Evolutionary conservation across 2,329 filamentous ascomycete species (phyloP).

Genomic region (Fusarium lyarnte): DNA sequence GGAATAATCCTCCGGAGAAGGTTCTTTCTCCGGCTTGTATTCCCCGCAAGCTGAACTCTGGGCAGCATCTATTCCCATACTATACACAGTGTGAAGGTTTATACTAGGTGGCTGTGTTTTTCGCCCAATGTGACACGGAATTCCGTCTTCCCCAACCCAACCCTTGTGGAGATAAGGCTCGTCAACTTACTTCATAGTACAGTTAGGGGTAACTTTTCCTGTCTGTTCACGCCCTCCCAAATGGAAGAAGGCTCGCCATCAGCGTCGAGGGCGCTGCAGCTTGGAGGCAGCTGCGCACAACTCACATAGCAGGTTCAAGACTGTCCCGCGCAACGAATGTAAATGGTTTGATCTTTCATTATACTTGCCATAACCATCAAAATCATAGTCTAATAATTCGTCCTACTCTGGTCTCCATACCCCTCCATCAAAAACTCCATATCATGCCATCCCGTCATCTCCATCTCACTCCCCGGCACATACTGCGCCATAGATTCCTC

Average conservation of each 20-base stretch:
- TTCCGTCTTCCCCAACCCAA: neutral
- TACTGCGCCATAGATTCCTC: constrained; percentile 27
- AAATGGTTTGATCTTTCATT: no score
- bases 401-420: constrained; percentile 15
- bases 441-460: constrained; percentile 36
- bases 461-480: constrained; percentile 17
- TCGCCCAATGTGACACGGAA: neutral
- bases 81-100: no score
- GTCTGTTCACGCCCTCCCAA: rapidly evolving
- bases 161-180: rapidly evolving
- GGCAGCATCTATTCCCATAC: no score
- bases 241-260: rapidly evolving
- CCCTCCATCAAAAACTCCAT: constrained; percentile 37
- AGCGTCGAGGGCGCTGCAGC: neutral
- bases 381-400: neutral
- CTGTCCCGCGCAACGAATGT: no score
- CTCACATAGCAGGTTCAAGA: no score
- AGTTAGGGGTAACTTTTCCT: rapidly evolving
- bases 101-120: no score
- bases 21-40: neutral
- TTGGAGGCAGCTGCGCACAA: no score
- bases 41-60: neutral
- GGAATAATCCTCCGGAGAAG: neutral
- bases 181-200: rapidly evolving
- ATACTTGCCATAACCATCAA: neutral